Percentiles rank a stretch among this genome's conserved stretches.
These are phyloP conservation scores for Nicotiana obtusifolia DNA, from an alignment of 257 asterid species.

Conservation along the genomic window DNA sequence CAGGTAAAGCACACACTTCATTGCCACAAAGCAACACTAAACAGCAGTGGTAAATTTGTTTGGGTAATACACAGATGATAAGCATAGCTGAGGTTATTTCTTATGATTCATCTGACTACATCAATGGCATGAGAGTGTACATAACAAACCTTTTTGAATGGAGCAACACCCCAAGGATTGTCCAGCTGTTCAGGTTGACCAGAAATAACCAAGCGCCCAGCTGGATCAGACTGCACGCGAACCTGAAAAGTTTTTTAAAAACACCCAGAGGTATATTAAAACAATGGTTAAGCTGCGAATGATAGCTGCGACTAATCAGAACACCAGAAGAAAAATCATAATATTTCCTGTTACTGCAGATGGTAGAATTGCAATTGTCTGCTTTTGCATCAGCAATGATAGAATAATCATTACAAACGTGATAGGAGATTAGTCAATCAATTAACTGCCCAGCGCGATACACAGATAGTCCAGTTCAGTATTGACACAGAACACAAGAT, in stretches of 20 bases:
- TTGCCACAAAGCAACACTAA: not conserved
- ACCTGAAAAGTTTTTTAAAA: constrained; percentile 37
- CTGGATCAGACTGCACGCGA: constrained; percentile 92
- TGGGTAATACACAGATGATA: not conserved
- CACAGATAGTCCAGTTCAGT: not conserved
- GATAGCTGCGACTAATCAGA: not conserved
- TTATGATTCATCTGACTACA: not conserved
- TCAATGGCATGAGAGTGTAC: not conserved
- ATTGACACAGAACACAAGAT: not conserved
- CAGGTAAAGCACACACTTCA: not conserved
- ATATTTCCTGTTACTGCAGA: not conserved
- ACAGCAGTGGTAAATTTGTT: constrained; percentile 6
- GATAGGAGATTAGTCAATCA: not conserved
- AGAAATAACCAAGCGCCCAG: constrained; percentile 89
- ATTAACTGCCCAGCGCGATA: not conserved
- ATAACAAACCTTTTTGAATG: constrained; percentile 75
- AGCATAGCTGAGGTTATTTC: not conserved
- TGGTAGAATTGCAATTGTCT: not conserved
- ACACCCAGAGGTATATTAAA: not conserved
- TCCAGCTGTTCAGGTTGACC: constrained; percentile 93
- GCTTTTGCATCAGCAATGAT: not conserved
- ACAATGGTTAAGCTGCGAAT: not conserved
- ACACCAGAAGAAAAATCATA: not conserved
- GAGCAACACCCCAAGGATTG: constrained; percentile 94
- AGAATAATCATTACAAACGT: not conserved